Conservation (phyloP, 495 filamentous ascomycete genomes). For the Xylaria nigripes region DNA sequence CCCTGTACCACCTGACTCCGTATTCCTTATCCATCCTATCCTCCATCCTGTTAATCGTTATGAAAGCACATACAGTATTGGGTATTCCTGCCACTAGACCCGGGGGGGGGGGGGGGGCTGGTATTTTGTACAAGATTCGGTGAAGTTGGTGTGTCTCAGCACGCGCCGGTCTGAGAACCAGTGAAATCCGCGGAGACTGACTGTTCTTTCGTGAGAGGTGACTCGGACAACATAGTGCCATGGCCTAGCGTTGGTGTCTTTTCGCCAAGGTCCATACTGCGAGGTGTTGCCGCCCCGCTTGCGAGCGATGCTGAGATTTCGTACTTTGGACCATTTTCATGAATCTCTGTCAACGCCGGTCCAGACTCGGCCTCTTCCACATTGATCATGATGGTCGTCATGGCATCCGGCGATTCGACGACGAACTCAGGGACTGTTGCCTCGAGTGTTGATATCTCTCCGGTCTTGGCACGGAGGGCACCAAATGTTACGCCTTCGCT, state of each 20-base stretch:
- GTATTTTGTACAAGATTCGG: too few species aligned
- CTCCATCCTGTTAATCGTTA: too few species aligned
- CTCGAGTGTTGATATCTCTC: constrained; percentile 8
- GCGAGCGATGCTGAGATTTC: too few species aligned
- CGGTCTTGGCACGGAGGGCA: constrained; percentile 19
- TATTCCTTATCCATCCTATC: too few species aligned
- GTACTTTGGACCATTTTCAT: background rate
- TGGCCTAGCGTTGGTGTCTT: constrained; percentile 27
- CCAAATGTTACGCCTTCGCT: constrained; percentile 31
- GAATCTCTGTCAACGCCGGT: constrained; percentile 22
- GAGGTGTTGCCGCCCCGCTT: constrained; percentile 20
- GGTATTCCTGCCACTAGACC: too few species aligned
- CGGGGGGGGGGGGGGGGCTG: too few species aligned
- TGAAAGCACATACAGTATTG: too few species aligned
- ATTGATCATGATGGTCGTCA: constrained; percentile 15
- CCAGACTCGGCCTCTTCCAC: constrained; percentile 21
- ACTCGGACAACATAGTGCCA: background rate
- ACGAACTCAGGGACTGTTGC: background rate
- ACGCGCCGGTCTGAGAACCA: too few species aligned
- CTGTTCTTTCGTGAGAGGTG: background rate
- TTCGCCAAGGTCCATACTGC: constrained; percentile 22
- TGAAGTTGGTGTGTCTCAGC: too few species aligned
- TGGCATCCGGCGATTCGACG: constrained; percentile 11
- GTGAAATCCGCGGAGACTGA: too few species aligned
- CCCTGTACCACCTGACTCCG: too few species aligned